phyloP scores from a whole-genome alignment of 2,329 filamentous ascomycete genomes.

The Trichoderma semiorbis region DNA sequence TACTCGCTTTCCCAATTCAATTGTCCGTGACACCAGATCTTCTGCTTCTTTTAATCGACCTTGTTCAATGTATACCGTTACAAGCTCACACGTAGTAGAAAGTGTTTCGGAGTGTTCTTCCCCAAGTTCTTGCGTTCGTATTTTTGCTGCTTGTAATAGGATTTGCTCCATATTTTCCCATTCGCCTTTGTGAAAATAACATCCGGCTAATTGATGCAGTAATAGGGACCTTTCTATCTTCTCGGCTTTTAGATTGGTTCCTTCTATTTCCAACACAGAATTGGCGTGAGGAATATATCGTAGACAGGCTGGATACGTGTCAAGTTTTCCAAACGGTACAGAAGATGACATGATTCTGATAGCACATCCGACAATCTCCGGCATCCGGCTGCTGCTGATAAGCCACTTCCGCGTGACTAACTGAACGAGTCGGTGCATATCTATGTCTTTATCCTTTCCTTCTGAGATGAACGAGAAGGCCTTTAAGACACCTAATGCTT shows the following conservation, averaged over 20 bases:
- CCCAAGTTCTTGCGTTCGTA: not conserved
- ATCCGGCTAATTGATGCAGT: not conserved
- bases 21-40: too few species aligned
- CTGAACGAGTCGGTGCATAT: slow-evolving; percentile 35
- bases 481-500: slow-evolving; percentile 26
- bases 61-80: too few species aligned
- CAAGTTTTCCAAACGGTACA: not conserved
- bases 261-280: not conserved
- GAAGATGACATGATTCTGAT: not conserved
- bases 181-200: not conserved
- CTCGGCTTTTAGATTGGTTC: not conserved
- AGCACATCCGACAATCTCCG: not conserved
- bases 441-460: slow-evolving; percentile 19
- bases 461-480: slow-evolving; percentile 28
- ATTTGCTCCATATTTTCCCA: not conserved
- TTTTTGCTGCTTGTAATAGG: not conserved
- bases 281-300: not conserved
- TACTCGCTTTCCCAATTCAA: too few species aligned
- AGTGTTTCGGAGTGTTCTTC: not conserved
- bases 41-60: too few species aligned
- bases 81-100: too few species aligned
- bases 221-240: not conserved
- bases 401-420: slow-evolving; percentile 33
- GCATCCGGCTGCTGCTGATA: not conserved
- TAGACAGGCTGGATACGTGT: not conserved